Base-by-base conservation (phyloP, 2,329 filamentous ascomycete genomes). In the Colletotrichum sublineola region DNA sequence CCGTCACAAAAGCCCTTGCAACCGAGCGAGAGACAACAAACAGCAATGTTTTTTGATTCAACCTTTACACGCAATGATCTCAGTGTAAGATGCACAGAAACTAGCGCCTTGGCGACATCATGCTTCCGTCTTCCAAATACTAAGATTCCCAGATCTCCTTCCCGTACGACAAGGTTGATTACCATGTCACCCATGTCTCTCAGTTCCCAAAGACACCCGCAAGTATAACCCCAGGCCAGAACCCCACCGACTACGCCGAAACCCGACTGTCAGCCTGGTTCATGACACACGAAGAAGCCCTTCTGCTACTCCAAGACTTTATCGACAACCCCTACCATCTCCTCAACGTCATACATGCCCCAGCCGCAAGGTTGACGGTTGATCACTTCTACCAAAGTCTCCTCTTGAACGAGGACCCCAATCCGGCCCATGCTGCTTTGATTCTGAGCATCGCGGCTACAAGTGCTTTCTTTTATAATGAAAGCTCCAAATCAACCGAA, bases 391-490 rank as follows among this genome's bases (percentile, higher is more conserved):
- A 79, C 63, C 31, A 44, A 9, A 63, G 72, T 24, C 60, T 77
- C 0, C 68, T 70, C 20, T 24, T 67, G 24, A 74, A 71, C 5
- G 15, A 68, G 3, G 60, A 69, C 8, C 73, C 73, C 7, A 64
- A 75, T 24, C 72, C 75, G 12, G 75, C 76, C 31, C 60, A 73
- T 9, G 77, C 76, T 1, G 76, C 77, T 11, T 66, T 80, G 7
- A 75, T 79, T 40, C 65, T 81, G 7, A 75, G 74, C 58, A 77
- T 81, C 50, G 77, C 74, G 1, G 76, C 78, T n/a, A 76, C 77
- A 3, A 76, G 75, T 15, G 79, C 79, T 29, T 79, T 78, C 57
- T 80, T 80, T 63, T 80, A 73, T 73, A 72, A 74, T 29, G 55
- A 53, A 9, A 42, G 44, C 14, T 71, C 63, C n/a, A 44, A 48